phyloP scores from a whole-genome alignment of 2,329 filamentous ascomycete genomes.

The Diplodia scrobiculata region DNA sequence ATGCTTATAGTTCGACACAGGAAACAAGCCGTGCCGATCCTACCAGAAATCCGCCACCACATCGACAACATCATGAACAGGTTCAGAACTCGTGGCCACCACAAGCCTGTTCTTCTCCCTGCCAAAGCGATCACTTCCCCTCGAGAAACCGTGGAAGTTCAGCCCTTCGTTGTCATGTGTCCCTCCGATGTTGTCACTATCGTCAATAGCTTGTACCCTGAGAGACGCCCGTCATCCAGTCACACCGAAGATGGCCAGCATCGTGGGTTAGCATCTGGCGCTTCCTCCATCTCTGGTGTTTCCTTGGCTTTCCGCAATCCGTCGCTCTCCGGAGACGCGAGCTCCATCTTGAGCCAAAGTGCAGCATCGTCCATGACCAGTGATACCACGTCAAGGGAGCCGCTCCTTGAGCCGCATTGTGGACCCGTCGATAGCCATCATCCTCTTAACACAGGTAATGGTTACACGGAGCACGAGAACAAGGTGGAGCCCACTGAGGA shows the following conservation, averaged over 20 bases:
- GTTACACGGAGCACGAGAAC: conserved; percentile 44
- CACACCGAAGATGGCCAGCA: conserved; percentile 51
- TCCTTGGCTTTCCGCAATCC: conserved; percentile 56
- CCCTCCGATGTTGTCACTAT: conserved; percentile 77
- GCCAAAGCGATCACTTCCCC: conserved; percentile 72
- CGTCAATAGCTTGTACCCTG: conserved; percentile 81
- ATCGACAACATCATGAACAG: conserved; percentile 70
- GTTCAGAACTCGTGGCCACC: conserved; percentile 50
- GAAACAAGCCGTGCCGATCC: conserved; percentile 64
- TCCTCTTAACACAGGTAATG: conserved; percentile 4
- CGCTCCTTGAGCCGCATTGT: conserved; percentile 55
- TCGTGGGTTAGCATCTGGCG: conserved; percentile 50
- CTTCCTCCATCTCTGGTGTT: conserved; percentile 53
- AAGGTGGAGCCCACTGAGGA: conserved; percentile 54
- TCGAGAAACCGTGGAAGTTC: conserved; percentile 74
- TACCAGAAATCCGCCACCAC: conserved; percentile 65
- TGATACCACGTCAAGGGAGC: conserved; percentile 68
- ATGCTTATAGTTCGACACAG: conserved; percentile 40
- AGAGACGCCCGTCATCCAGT: conserved; percentile 65
- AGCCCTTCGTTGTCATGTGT: conserved; percentile 77
- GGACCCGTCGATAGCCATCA: conserved; percentile 30
- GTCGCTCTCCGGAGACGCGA: conserved; percentile 62
- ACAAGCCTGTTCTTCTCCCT: conserved; percentile 64
- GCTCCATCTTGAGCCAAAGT: conserved; percentile 72
- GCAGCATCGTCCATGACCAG: conserved; percentile 68